phyloP scores from a whole-genome alignment of 768 basidiomycete species.

The Lentinula raphanica region DNA sequence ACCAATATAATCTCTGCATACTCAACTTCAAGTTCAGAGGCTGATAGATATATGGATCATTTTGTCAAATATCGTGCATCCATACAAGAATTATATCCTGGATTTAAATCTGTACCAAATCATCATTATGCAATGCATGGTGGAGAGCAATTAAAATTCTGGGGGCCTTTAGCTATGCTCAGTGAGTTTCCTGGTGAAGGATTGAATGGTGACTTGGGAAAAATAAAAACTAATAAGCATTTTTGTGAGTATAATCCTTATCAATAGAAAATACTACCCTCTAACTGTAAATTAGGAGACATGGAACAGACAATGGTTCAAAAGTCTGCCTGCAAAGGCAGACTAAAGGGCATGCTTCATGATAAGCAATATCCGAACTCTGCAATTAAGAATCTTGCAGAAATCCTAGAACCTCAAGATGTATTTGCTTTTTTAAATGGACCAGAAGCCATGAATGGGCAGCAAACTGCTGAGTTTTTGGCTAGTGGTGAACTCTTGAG shows the following conservation, averaged over 20 bases:
- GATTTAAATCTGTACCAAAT: conserved; percentile 21
- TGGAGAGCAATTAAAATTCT: conserved; percentile 20
- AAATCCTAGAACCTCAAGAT: too few species aligned
- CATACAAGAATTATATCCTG: conserved; percentile 17
- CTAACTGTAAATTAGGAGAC: too few species aligned
- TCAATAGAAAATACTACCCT: too few species aligned
- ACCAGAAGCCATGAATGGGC: too few species aligned
- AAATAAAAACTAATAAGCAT: conserved; percentile 20
- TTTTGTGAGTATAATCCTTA: conserved; percentile 9
- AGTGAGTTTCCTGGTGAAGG: conserved; percentile 28
- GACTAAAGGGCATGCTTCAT: too few species aligned
- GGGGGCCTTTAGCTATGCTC: conserved; percentile 23
- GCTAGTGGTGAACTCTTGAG: neutral
- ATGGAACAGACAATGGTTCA: too few species aligned
- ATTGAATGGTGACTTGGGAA: conserved; percentile 23
- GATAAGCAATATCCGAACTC: too few species aligned
- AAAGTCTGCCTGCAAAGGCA: too few species aligned
- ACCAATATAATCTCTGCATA: conserved; percentile 23
- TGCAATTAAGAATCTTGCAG: too few species aligned
- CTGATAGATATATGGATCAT: conserved; percentile 17
- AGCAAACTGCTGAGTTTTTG: neutral
- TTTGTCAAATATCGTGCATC: conserved; percentile 18
- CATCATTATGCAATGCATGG: conserved; percentile 31
- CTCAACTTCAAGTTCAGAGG: conserved; percentile 15
- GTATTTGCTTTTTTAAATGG: too few species aligned